Evolutionary conservation across 192 early-diverging fungal genomes (phyloP).

Genomic region (Jimgerdemannia flammicorona): DNA sequence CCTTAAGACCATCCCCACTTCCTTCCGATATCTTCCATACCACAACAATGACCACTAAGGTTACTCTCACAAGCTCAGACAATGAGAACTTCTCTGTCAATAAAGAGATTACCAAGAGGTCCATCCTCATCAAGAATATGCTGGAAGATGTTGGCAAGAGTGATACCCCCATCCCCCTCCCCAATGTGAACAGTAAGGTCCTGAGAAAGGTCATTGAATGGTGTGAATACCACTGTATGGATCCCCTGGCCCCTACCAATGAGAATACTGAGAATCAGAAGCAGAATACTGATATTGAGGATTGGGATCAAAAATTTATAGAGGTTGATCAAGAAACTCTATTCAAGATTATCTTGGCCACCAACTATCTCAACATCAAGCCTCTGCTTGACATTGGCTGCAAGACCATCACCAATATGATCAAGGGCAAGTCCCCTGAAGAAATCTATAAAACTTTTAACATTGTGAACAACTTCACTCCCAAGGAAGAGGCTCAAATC

Average conservation of each 20-base stretch:
- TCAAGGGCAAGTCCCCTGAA: constrained; percentile 91
- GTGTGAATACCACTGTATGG: constrained; percentile 73
- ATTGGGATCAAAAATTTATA: constrained; percentile 79
- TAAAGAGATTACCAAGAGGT: constrained; percentile 65
- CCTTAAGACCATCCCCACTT: too few species aligned
- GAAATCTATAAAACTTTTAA: constrained; percentile 96
- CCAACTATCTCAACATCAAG: constrained; percentile 95
- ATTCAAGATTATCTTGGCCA: constrained; percentile 80
- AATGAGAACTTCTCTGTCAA: constrained; percentile 57
- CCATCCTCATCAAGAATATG: constrained; percentile 77
- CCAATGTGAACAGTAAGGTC: constrained; percentile 71
- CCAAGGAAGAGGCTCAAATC: constrained; percentile 94
- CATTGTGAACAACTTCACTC: constrained; percentile 93
- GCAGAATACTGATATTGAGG: constrained; percentile 69
- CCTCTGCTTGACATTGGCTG: constrained; percentile 94
- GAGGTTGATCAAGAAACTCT: constrained; percentile 77
- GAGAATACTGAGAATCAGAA: constrained; percentile 49
- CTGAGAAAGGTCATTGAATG: constrained; percentile 81
- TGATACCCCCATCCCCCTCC: constrained; percentile 69
- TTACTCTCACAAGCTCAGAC: constrained; percentile 67
- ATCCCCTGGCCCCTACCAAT: constrained; percentile 54
- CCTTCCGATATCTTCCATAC: too few species aligned
- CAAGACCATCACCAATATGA: constrained; percentile 98
- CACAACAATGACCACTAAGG: constrained; percentile 12
- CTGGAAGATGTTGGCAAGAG: constrained; percentile 72